Conservation (phyloP, 495 filamentous ascomycete genomes). For the Aspergillus baeticus region DNA sequence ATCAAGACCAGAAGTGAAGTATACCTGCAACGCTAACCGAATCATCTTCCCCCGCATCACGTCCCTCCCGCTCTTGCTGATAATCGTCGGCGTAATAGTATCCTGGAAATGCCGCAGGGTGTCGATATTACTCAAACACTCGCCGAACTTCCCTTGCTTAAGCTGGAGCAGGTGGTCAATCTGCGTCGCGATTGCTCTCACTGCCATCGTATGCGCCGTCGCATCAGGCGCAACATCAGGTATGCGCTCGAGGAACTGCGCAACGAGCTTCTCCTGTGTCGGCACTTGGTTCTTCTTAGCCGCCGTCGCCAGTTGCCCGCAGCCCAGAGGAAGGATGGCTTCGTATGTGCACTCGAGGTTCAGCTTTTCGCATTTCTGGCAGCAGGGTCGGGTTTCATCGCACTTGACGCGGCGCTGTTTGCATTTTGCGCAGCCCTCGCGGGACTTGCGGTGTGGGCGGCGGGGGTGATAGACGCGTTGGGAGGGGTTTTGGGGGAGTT, state of each 20-base stretch:
- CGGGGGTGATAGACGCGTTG: constrained; percentile 30
- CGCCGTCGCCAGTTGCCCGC: background rate
- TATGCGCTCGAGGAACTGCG: background rate
- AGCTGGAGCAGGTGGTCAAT: constrained; percentile 26
- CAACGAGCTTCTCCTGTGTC: constrained; percentile 13
- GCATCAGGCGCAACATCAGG: constrained; percentile 20
- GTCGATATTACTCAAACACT: constrained; percentile 16
- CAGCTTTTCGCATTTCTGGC: constrained; percentile 41
- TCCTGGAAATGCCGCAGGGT: constrained; percentile 37
- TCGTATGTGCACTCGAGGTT: constrained; percentile 41
- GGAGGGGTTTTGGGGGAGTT: constrained; percentile 15
- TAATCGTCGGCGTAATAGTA: constrained; percentile 24
- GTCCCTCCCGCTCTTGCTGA: constrained; percentile 17
- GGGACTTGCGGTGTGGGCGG: constrained; percentile 43
- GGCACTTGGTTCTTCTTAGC: constrained; percentile 16
- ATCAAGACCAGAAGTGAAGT: too few species aligned
- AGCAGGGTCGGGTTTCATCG: constrained; percentile 46
- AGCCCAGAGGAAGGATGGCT: constrained; percentile 1
- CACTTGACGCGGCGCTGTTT: constrained; percentile 52
- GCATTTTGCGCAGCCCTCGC: constrained; percentile 46
- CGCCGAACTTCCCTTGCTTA: background rate
- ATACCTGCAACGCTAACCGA: constrained; percentile 39
- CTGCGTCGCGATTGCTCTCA: constrained; percentile 23
- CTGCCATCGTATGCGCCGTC: constrained; percentile 24
- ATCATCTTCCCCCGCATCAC: constrained; percentile 36